These are phyloP conservation scores for Cyberlindnera maritima DNA, from an alignment of 805 yeast species.

Conservation along the genomic window DNA sequence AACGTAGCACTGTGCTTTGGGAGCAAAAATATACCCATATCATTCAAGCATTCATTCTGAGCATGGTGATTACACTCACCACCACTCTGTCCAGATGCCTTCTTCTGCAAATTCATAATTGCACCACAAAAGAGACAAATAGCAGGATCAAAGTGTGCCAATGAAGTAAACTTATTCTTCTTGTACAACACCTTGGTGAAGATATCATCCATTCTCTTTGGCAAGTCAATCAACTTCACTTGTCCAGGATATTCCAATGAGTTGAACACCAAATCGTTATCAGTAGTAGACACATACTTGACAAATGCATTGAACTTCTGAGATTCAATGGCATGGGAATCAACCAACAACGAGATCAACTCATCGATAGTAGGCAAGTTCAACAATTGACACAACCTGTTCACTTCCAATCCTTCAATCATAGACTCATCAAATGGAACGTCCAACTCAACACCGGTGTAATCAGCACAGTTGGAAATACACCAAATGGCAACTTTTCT, in stretches of 20 bases:
- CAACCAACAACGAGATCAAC: slow-evolving; percentile 14
- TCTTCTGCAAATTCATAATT: slow-evolving; percentile 63
- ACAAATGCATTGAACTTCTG: slow-evolving; percentile 18
- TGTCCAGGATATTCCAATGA: slow-evolving; percentile 62
- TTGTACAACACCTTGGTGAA: slow-evolving; percentile 58
- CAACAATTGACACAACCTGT: slow-evolving; percentile 48
- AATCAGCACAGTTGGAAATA: slow-evolving; percentile 49
- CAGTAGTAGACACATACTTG: slow-evolving; percentile 21
- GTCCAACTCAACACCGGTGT: slow-evolving; percentile 31
- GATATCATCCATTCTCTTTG: slow-evolving; percentile 62
- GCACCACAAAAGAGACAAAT: slow-evolving; percentile 81
- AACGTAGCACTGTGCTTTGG: slow-evolving; percentile 68
- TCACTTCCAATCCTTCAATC: slow-evolving; percentile 45
- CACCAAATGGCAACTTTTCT: slow-evolving; percentile 60
- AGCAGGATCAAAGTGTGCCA: slow-evolving; percentile 66
- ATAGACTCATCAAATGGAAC: slow-evolving; percentile 24
- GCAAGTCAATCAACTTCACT: slow-evolving; percentile 60
- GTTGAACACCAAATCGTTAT: slow-evolving; percentile 19
- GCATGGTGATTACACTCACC: slow-evolving; percentile 85
- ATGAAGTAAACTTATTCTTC: slow-evolving; percentile 36
- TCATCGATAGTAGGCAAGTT: slow-evolving; percentile 40
- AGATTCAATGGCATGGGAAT: slow-evolving; percentile 26
- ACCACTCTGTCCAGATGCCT: slow-evolving; percentile 46
- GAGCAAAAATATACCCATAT: slow-evolving; percentile 67
- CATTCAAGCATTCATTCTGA: slow-evolving; percentile 57